phyloP scores from a whole-genome alignment of 2,329 filamentous ascomycete species.

The Acephala macrosclerotiorum region DNA sequence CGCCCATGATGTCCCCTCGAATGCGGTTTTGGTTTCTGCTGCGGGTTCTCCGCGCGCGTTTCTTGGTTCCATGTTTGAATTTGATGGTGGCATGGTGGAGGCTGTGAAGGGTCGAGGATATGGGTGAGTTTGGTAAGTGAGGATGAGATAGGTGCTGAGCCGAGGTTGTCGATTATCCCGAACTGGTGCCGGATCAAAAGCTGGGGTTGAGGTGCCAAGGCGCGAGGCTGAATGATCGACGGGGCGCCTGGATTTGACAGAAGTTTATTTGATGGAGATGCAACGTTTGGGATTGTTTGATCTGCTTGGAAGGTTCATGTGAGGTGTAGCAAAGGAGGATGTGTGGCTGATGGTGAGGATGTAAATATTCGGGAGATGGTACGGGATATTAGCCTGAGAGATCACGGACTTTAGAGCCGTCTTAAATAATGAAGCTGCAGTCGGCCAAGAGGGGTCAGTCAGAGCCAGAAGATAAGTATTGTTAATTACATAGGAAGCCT shows the following conservation, averaged over 20 bases:
- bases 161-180: background rate
- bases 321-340: too few species aligned
- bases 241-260: background rate
- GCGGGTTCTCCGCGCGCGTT: background rate
- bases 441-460: too few species aligned
- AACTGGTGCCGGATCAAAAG: background rate
- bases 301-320: background rate
- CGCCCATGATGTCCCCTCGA: conserved; percentile 30
- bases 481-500: too few species aligned
- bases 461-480: too few species aligned
- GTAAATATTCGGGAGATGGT: too few species aligned
- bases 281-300: background rate
- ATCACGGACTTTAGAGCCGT: too few species aligned
- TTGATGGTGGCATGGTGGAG: background rate
- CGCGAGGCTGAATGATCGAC: background rate
- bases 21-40: conserved; percentile 26
- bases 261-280: conserved; percentile 2
- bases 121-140: background rate
- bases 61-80: background rate
- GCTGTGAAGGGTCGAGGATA: background rate
- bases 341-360: too few species aligned
- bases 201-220: conserved; percentile 7
- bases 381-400: too few species aligned
- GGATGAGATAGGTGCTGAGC: background rate
- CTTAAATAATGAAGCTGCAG: too few species aligned